phyloP scores from a whole-genome alignment of 768 basidiomycete genomes.

The Tricholoma flavovirens region DNA sequence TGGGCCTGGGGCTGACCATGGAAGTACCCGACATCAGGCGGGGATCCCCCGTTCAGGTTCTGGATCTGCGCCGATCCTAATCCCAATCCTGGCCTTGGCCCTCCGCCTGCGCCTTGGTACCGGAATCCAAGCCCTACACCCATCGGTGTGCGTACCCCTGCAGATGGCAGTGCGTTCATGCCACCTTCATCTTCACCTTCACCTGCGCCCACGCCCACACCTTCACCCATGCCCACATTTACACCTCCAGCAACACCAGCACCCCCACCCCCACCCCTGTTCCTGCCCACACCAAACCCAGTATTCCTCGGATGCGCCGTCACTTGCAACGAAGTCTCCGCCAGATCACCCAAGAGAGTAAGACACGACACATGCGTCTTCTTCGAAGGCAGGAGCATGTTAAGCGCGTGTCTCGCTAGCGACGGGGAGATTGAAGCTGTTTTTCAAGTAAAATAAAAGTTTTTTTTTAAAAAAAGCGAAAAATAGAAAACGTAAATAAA shows the following conservation, averaged over 20 bases:
- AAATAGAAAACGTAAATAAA: not conserved
- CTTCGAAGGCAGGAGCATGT: conserved; percentile 58
- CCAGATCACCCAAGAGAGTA: conserved; percentile 52
- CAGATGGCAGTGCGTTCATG: conserved; percentile 5
- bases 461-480: too few species aligned
- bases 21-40: conserved; percentile 67
- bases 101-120: not conserved
- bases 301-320: conserved; percentile 14
- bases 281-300: not conserved
- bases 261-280: not conserved
- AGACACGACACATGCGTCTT: conserved; percentile 53
- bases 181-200: not conserved
- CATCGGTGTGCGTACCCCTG: conserved; percentile 47
- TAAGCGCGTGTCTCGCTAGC: conserved; percentile 45
- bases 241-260: not conserved
- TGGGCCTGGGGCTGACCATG: conserved; percentile 26
- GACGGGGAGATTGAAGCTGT: conserved; percentile 49
- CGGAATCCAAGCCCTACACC: conserved; percentile 30
- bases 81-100: not conserved
- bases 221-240: not conserved
- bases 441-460: too few species aligned
- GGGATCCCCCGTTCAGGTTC: conserved; percentile 31
- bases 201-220: not conserved
- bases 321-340: conserved; percentile 32
- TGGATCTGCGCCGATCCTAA: not conserved